phyloP scores from a whole-genome alignment of 305 asterid species.

The Monarda citriodora region DNA sequence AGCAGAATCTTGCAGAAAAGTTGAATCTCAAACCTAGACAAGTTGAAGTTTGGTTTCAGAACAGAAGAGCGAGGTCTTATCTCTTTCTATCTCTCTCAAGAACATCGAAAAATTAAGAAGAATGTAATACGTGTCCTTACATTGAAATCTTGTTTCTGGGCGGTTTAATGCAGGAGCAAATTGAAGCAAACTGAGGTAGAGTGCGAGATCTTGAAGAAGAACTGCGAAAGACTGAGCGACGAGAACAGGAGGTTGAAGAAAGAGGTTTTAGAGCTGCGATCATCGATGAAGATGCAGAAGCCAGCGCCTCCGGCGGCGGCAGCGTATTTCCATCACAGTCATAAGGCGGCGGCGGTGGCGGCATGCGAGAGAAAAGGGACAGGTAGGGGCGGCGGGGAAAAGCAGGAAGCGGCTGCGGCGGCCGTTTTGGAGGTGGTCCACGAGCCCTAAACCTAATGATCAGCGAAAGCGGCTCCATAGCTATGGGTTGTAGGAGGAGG shows the following conservation, averaged over 20 bases:
- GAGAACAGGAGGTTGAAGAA: slow-evolving; percentile 54
- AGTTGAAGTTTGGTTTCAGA: slow-evolving; percentile 83
- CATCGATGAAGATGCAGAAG: slow-evolving; percentile 17
- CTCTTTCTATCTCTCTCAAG: neutral
- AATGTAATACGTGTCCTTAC: too few species aligned
- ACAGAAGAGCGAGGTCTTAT: slow-evolving; percentile 65
- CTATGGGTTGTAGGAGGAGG: slow-evolving; percentile 32
- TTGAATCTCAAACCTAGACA: slow-evolving; percentile 64
- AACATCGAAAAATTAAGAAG: too few species aligned
- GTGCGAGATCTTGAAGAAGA: slow-evolving; percentile 51
- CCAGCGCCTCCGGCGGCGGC: slow-evolving; percentile 1
- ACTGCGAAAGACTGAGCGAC: slow-evolving; percentile 43
- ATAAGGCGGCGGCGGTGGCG: slow-evolving; percentile 19
- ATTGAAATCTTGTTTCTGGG: neutral
- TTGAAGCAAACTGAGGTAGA: slow-evolving; percentile 70
- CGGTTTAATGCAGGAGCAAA: slow-evolving; percentile 48
- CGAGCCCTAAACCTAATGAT: slow-evolving; percentile 25
- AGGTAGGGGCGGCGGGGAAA: slow-evolving; percentile 36
- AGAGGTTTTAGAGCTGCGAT: slow-evolving; percentile 45
- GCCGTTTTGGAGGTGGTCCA: slow-evolving; percentile 39
- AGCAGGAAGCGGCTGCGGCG: slow-evolving; percentile 19
- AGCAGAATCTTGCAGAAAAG: slow-evolving; percentile 47
- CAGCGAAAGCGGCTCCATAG: slow-evolving; percentile 24
- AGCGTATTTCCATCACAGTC: slow-evolving; percentile 17
- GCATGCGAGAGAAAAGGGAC: slow-evolving; percentile 24